phyloP scores from a whole-genome alignment of 805 yeast species.

The Hanseniaspora mollemarum region DNA sequence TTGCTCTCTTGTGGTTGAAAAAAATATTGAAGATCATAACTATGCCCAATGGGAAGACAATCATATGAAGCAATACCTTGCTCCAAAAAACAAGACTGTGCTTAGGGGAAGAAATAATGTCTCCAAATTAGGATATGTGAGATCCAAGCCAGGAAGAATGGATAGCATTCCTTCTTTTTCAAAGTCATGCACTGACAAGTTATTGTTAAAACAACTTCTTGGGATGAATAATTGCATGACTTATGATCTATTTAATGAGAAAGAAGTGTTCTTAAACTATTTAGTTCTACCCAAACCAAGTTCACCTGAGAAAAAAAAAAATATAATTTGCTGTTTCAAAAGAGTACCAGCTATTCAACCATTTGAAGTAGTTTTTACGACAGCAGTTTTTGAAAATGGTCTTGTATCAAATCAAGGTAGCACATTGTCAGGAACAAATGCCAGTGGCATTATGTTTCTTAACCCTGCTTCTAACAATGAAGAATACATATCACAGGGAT shows the following conservation, averaged over 20 bases:
- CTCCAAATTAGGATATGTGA: slow-evolving; percentile 46
- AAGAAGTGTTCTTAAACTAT: not conserved
- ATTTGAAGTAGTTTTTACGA: slow-evolving; percentile 19
- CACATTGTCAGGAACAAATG: slow-evolving; percentile 6
- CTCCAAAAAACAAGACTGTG: slow-evolving; percentile 23
- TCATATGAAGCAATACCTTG: slow-evolving; percentile 24
- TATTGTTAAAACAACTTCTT: slow-evolving; percentile 49
- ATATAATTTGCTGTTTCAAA: not conserved
- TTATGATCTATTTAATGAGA: not conserved
- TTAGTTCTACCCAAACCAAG: not conserved
- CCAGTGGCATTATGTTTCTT: not conserved
- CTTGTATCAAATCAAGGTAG: slow-evolving; percentile 19
- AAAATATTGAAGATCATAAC: slow-evolving; percentile 10
- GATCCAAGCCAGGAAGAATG: slow-evolving; percentile 86
- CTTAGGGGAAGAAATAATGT: slow-evolving; percentile 58
- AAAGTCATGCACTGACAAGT: slow-evolving; percentile 83
- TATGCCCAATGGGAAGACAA: slow-evolving; percentile 18
- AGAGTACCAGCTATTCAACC: not conserved
- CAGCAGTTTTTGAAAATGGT: slow-evolving; percentile 18
- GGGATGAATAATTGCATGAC: slow-evolving; percentile 31
- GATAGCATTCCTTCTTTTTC: slow-evolving; percentile 65
- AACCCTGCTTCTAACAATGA: not conserved
- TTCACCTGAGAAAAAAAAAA: no score
- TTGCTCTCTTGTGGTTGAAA: slow-evolving; percentile 46
- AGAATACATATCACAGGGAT: slow-evolving; percentile 24